phyloP scores from a whole-genome alignment of 306 rosid species.

The Pueraria montana region DNA sequence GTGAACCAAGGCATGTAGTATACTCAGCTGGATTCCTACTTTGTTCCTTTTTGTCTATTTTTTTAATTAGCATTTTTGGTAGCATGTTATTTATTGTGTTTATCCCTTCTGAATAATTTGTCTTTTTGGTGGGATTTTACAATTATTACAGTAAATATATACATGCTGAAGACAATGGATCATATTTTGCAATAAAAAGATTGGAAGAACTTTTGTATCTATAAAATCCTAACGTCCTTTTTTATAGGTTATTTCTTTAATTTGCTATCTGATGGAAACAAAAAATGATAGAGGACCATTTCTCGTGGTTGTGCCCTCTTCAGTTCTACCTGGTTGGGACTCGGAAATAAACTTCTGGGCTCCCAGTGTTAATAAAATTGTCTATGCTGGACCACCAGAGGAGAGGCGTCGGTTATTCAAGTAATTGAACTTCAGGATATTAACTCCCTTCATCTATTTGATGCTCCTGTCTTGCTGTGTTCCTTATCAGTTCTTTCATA shows the following conservation, averaged over 20 bases:
- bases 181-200: constrained; percentile 29
- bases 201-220: constrained; percentile 9
- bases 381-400: constrained; percentile 96
- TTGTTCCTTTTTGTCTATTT: background rate
- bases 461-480: constrained; percentile 36
- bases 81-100: constrained; percentile 6
- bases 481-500: constrained; percentile 49
- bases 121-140: constrained; percentile 10
- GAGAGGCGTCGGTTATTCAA: constrained; percentile 94
- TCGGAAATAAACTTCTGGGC: constrained; percentile 97
- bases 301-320: constrained; percentile 98
- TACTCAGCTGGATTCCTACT: constrained; percentile 9
- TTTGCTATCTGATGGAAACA: constrained; percentile 97
- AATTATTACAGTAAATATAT: constrained; percentile 23
- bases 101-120: constrained; percentile 7
- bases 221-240: constrained; percentile 39
- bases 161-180: constrained; percentile 23
- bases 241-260: constrained; percentile 89
- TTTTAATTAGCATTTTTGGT: constrained; percentile 5
- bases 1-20: background rate
- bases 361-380: constrained; percentile 76
- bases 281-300: constrained; percentile 99
- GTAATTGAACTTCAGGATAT: constrained; percentile 61
- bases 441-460: constrained; percentile 10
- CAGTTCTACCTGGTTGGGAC: constrained; percentile 99